Evolutionary conservation across 495 filamentous ascomycete genomes (phyloP), one percentile per base, ranked within the genome.

Genomic region (Hyaloscypha variabilis): DNA sequence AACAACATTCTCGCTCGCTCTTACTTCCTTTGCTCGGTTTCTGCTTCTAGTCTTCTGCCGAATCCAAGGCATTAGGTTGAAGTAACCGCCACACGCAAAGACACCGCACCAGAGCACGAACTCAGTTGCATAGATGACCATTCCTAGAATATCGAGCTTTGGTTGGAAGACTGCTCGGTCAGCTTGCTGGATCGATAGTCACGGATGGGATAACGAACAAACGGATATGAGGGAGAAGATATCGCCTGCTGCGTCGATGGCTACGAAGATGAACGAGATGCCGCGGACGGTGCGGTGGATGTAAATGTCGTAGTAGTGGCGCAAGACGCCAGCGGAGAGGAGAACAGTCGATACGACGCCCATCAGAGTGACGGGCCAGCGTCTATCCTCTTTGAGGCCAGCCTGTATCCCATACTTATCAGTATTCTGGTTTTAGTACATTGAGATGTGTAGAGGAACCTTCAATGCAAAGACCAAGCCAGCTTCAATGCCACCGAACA

Each of bases 221-320:
- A 90, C 75, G 6, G 87, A 88, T 14, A 87, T 68, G 0, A 89
- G 77, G 4, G 86, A 88, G 61, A 84, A 85, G 1, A 89, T 62
- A 75, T 90, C 87, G 0, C 87, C 87, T 1, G 82, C 79, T 4
- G 87, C 87, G 72, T 90, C 87, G 49, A 89, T 87, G 0, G 74
- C 85, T 0, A 88, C 85, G 68, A 89, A 90, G 3, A 88, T 74
- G 73, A 90, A 89, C 17, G 83, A 87, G 31, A 90, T 88, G 8
- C 87, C 87, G 2, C 84, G 78, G 14, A 88, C 87, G 0, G 86
- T 88, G 13, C 80, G 77, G 62, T 88, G 69, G n/a, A 65, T 39
- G 34, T 82, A 86, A 25, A 88, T 88, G 67, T 87, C 85, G 77
- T 78, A 82, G 64, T 87, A 88, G 72, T 88, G 69, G 8, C 69